Base-by-base conservation (phyloP, 768 basidiomycete genomes). In the Glaciozyma martinii region DNA sequence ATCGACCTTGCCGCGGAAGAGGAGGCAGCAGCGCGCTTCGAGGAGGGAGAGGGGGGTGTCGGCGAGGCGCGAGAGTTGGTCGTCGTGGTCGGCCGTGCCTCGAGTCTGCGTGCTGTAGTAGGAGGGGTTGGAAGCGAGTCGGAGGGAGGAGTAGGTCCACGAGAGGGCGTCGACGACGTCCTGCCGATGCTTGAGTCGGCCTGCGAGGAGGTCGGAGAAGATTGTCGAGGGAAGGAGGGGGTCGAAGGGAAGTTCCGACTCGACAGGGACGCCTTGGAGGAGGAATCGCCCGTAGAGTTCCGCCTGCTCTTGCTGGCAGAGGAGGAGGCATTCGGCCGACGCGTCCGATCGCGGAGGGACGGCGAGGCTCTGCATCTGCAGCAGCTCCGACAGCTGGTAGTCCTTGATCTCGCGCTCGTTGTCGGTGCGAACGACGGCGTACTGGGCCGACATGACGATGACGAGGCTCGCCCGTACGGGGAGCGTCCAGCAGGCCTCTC, bases 391-490 rank as follows among this genome's bases (percentile, higher is more conserved):
- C 44, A 94, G 78, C 0, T 79, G 79, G 76, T 98, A 98, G 74
- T 92, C 90, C 52, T 81, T 81, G 57, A 94, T 74, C 71, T 87
- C 85, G 29, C 87, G 83, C 65, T 86, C 84, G 13, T 79, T 37
- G 23, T 47, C 27, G 43, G 80, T 60, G 53, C 32, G 53, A 10
- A 74, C 43, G 5, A 66, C 61, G 30, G 85, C 75, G 75, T 89
- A 94, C 75, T 99, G 95, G 5, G 93, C 90, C 23, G 90, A 88
- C 86, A 98, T 87, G 53, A 90, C 86, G 44, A 98, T 80, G 21
- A 98, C 93, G 9, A 83, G 83, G 10, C 82, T 81, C 1, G 89
- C 89, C 59, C 85, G 83, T 23, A 92, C 83, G 3, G 93, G 91
- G n/a, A 97, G 75, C 33, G 83, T 84, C 92, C 92, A 94, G 74